Evolutionary conservation across 148 eudicot species (phyloP), one percentile per base, ranked within the genome.

Genomic region (Nepenthes mirabilis): DNA sequence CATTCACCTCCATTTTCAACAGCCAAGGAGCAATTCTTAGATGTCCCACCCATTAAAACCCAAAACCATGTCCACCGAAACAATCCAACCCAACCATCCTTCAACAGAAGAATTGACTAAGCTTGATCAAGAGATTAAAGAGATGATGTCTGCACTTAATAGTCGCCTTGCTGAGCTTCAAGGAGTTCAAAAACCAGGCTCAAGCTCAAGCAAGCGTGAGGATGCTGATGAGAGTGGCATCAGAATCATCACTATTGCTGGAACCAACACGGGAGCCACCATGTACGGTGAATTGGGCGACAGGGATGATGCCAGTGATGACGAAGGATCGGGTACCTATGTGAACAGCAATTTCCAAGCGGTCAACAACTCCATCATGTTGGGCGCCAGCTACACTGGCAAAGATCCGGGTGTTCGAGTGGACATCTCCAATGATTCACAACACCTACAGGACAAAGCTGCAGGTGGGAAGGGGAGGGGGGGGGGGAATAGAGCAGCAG

Each of bases 351-450:
- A 91, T 65, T 82, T 74, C 58, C 96, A 88, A 68, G 81, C 83
- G 55, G 78, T 91, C 55, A 91, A 91, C 63, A 91, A 86, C 33
- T 91, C 95, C 0, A 79, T 91, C 66, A 82, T 91, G 98, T 56
- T 91, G 12, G 81, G 70, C 5, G 88, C 80, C 6, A 82, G 75
- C 61, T 88, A 80, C 66, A 57, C 69, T 8, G 66, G 91, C 52
- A 80, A 91, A 14, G 90, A 88, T 76, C 98, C 98, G 0, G 98
- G 98, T 52, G 94, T 91, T 50, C 93, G 82, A 60, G 23, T 91
- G 81, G 91, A 85, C 14, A 54, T 91, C 57, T 47, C 60, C 59
- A 66, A 74, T 45, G 53, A 11, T 12, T 11, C 13, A 11, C 12
- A 49, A 6, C 52, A 11, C 52, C 6, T 5, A 1, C 45, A 40